Base-by-base conservation (phyloP, 495 filamentous ascomycete genomes). In the Penicillium longicatenatum region DNA sequence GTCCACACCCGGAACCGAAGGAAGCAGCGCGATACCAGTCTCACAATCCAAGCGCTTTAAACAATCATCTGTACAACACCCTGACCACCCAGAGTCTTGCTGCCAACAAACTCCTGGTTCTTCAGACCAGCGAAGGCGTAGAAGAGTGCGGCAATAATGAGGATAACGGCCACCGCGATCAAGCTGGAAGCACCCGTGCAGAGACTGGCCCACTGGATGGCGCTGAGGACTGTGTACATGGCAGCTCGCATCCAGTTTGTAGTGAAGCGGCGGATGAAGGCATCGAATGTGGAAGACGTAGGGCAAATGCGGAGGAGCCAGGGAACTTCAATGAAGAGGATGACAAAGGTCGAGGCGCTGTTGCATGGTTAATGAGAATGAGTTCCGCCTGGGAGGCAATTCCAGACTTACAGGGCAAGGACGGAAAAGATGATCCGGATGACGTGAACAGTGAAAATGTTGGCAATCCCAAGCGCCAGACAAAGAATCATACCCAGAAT, bases 31-130 rank as follows among this genome's bases (percentile, higher is more conserved):
- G 45, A 56, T 49, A 57, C 54, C 53, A 26, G 24, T 49, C n/a
- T 30, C 44, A 17, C 21, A 42, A 44, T 9, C 35, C 31, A 55
- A 54, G 21, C 29, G 21, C 39, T 53, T 61, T 67, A 97, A 70
- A 98, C 92, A 77, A 99, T 98, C 95, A 98, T 97, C 79, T 97
- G 93, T 58, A 93, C 93, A 60, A 98, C 86, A 19, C 95, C 94
- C 59, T 90, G 89, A 41, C 94, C 94, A 59, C 94, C 94, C 56
- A 99, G 77, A 20, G 95, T 98, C 86, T 98, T 98, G 80, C 93
- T 97, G 31, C 92, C 89, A 52, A 95, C 84, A 72, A 99, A 99
- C 24, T 88, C 91, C 77, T 99, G 94, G 51, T 89, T 91, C 82
- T 89, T 97, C 63, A 97, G 45, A 30, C 82, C 94, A 16, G 94